Base-by-base conservation (phyloP, 2,329 filamentous ascomycete species). In the Dothistroma pini region DNA sequence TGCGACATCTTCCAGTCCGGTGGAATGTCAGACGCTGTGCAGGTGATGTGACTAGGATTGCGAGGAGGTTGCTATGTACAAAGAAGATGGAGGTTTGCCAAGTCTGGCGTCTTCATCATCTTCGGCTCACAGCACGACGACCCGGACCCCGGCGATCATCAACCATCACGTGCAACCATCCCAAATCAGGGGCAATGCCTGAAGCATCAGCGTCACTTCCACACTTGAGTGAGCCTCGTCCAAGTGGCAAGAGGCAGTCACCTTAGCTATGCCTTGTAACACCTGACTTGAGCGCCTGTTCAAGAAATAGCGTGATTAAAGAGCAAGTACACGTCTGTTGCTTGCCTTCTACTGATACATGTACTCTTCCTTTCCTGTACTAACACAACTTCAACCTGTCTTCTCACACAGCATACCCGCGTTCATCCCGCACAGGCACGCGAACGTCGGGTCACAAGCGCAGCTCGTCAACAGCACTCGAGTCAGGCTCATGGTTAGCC, bases 401-500 rank as follows among this genome's bases (percentile, higher is more conserved):
- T 16, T 44, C 41, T 44, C 41, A 44, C 41, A 16, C 5, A 16
- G 41, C 41, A 44, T 44, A 44, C 41, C 41, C 41, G 41, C 41
- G 41, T 44, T 44, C 41, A n/a, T 44, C 41, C 41, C 41, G n/a
- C 14, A 8, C 41, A 19, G 41, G 41, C 12, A 44, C 14, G n/a
- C 19, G 48, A 51, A 29, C 48, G 29, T 25, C 22, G 48, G 48
- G 14, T 11, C 48, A 29, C 21, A 29, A 19, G 9, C 57, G 35
- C 22, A 55, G 52, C 52, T 50, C 38, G 12, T 49, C 51, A 19
- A 50, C 57, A 22, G 57, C 41, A 16, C 52, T 55, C 38, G 41
- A 55, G 14, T 54, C 29, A 19, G 56, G 21, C 51, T 21, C 52
- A 59, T 59, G 57, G 41, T 51, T 22, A 6, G 29, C 19, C 25